Conservation (phyloP, 164 flowering plant species). For the Liquidambar formosana region DNA sequence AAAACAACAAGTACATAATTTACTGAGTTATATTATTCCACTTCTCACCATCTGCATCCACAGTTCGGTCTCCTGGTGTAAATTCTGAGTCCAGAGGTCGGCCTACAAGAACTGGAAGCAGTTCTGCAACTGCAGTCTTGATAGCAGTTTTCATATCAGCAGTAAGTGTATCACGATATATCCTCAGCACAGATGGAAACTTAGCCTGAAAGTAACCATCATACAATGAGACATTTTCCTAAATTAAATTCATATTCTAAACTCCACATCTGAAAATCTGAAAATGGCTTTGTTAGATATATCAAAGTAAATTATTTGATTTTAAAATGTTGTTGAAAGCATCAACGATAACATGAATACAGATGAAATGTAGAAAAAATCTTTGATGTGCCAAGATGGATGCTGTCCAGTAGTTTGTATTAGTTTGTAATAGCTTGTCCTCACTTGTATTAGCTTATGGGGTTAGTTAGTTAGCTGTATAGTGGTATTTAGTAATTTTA, state of each 20-base stretch:
- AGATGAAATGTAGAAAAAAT: background rate
- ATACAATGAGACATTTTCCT: background rate
- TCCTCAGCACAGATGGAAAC: conserved; percentile 86
- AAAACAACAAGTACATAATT: too few relatives aligned
- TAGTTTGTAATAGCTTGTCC: too few relatives aligned
- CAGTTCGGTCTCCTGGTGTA: conserved; percentile 54
- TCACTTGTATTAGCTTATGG: too few relatives aligned
- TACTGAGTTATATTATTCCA: conserved; percentile 29
- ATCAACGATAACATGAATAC: background rate
- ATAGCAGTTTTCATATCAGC: conserved; percentile 93
- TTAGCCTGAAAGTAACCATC: conserved; percentile 59
- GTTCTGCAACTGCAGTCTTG: conserved; percentile 84
- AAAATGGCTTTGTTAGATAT: background rate
- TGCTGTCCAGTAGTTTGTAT: too few relatives aligned
- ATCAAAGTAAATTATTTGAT: background rate
- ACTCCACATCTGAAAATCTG: background rate
- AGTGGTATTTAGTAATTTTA: too few relatives aligned
- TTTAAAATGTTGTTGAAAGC: background rate
- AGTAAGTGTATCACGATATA: conserved; percentile 86
- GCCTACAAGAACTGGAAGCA: conserved; percentile 74
- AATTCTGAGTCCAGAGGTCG: conserved; percentile 66
- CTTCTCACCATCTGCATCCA: conserved; percentile 77
- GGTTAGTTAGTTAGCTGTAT: too few relatives aligned
- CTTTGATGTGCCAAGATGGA: too few relatives aligned
- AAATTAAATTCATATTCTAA: background rate